These are phyloP conservation scores for Didymella arachidicola DNA, from an alignment of 2,329 filamentous ascomycete species.

Conservation along the genomic window DNA sequence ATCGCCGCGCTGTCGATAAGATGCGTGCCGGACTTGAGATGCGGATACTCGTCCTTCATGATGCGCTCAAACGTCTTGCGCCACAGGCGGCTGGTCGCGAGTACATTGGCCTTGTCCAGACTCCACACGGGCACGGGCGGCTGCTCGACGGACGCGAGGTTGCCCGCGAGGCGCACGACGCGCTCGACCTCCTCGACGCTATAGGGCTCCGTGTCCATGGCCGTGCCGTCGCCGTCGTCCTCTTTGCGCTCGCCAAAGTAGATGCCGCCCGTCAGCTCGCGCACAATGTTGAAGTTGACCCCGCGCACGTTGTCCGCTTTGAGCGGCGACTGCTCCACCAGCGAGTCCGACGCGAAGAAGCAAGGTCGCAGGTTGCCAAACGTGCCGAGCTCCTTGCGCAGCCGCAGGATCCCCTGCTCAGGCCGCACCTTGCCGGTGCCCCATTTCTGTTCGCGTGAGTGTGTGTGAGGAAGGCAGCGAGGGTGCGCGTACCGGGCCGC, in stretches of 20 bases:
- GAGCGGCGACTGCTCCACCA: slow-evolving; percentile 85
- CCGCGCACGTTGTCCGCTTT: slow-evolving; percentile 85
- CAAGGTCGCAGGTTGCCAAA: slow-evolving; percentile 96
- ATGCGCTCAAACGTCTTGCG: slow-evolving; percentile 84
- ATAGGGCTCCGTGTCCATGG: slow-evolving; percentile 88
- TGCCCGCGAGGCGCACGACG: slow-evolving; percentile 80
- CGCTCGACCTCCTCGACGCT: slow-evolving; percentile 85
- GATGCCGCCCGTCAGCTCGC: slow-evolving; percentile 90
- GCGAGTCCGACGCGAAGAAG: slow-evolving; percentile 86
- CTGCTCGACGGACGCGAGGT: slow-evolving; percentile 78
- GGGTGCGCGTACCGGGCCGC: slow-evolving; percentile 73
- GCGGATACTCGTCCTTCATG: slow-evolving; percentile 87
- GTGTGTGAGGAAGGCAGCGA: neutral
- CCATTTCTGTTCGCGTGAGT: slow-evolving; percentile 71
- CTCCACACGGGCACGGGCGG: slow-evolving; percentile 82
- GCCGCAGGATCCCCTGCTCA: slow-evolving; percentile 87
- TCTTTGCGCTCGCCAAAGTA: slow-evolving; percentile 94
- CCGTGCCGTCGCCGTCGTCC: slow-evolving; percentile 75
- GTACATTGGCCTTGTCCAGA: slow-evolving; percentile 95
- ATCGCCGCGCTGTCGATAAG: slow-evolving; percentile 97
- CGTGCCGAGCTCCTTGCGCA: slow-evolving; percentile 91
- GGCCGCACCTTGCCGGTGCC: slow-evolving; percentile 86
- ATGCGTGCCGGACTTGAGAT: slow-evolving; percentile 84
- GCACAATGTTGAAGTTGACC: slow-evolving; percentile 90
- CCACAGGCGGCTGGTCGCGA: slow-evolving; percentile 90